Percentiles rank a stretch among this genome's conserved stretches.
Evolutionary conservation across 805 yeast genomes (phyloP).

Genomic region (Metschnikowia lunata): DNA sequence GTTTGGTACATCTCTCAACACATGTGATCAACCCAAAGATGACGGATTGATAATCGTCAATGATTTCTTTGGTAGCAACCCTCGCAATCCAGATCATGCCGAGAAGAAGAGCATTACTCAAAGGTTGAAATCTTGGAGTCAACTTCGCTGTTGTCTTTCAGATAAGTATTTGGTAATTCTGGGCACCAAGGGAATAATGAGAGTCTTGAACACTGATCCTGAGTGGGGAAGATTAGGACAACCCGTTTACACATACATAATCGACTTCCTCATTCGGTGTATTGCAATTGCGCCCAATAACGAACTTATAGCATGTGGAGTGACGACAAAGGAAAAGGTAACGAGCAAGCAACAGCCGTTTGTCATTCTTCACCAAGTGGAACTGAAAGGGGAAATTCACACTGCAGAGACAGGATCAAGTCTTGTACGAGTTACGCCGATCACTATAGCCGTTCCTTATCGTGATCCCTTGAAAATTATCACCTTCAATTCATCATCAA

Average conservation of each 20-base stretch:
- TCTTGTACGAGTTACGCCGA: constrained; percentile 43
- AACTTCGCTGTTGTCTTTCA: constrained; percentile 55
- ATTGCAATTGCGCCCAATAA: constrained; percentile 66
- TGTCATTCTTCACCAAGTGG: constrained; percentile 51
- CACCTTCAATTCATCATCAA: constrained; percentile 67
- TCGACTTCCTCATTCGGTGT: constrained; percentile 75
- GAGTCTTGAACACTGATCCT: constrained; percentile 52
- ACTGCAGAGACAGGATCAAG: too few relatives aligned
- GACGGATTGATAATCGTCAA: constrained; percentile 25
- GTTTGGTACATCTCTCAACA: constrained; percentile 46
- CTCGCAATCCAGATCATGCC: too few relatives aligned
- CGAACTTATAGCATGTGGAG: constrained; percentile 67
- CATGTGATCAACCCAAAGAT: constrained; percentile 17
- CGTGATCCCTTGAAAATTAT: constrained; percentile 77
- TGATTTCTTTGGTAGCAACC: constrained; percentile 19
- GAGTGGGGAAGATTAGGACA: constrained; percentile 40
- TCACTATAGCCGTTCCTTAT: constrained; percentile 78
- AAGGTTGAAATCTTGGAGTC: constrained; percentile 52
- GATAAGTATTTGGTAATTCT: constrained; percentile 59
- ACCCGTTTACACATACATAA: constrained; percentile 62
- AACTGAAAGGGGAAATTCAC: too few relatives aligned
- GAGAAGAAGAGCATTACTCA: not conserved
- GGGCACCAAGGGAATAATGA: constrained; percentile 66
- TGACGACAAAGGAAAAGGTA: constrained; percentile 71
- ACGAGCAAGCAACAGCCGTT: constrained; percentile 73